These are phyloP conservation scores for Lipomyces orientalis DNA, from an alignment of 805 yeast genomes.

Conservation along the genomic window DNA sequence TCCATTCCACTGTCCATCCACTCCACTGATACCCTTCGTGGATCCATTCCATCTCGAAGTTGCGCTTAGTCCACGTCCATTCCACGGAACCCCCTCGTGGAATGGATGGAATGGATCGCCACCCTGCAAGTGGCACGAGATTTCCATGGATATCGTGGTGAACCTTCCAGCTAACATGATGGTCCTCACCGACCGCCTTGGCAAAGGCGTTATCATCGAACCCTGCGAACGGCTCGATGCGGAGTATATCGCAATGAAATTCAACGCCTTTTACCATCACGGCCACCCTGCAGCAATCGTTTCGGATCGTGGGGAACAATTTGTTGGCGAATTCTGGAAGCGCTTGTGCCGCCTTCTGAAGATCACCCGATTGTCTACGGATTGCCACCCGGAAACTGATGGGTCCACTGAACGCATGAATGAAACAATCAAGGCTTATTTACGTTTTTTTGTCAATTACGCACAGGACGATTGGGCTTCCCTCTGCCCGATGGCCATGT, in stretches of 20 bases:
- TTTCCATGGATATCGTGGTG: conserved; percentile 36
- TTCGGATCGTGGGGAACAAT: not conserved
- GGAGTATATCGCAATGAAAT: not conserved
- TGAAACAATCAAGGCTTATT: conserved; percentile 1
- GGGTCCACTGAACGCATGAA: conserved; percentile 15
- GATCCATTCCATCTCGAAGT: too few relatives aligned
- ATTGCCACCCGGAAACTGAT: conserved; percentile 15
- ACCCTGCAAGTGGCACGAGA: conserved; percentile 32
- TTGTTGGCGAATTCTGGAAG: not conserved
- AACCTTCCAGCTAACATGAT: conserved; percentile 27
- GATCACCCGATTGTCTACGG: not conserved
- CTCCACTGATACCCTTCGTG: too few relatives aligned
- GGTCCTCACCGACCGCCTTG: not conserved
- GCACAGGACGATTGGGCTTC: not conserved
- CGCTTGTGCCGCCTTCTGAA: not conserved
- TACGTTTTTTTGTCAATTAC: not conserved
- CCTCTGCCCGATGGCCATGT: not conserved
- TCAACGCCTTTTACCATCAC: not conserved
- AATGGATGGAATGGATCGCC: too few relatives aligned
- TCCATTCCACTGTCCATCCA: too few relatives aligned
- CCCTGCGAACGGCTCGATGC: not conserved
- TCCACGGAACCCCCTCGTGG: too few relatives aligned
- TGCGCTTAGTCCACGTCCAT: too few relatives aligned
- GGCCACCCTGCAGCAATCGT: not conserved
- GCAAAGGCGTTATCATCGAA: not conserved